These are phyloP conservation scores for Cyberlindnera samutprakarnensis DNA, from an alignment of 805 yeast genomes.

Conservation along the genomic window DNA sequence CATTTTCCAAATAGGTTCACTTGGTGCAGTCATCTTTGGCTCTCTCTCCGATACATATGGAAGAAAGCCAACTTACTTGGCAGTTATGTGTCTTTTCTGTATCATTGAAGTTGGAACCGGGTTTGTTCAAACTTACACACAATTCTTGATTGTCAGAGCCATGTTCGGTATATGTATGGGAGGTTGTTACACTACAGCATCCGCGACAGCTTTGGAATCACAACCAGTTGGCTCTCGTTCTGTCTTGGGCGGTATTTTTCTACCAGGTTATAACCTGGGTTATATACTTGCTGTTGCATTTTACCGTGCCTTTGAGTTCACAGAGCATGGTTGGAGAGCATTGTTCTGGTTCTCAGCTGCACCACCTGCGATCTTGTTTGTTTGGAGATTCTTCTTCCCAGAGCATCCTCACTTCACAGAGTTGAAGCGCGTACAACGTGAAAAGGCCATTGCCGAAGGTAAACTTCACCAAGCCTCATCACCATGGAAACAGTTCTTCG, in stretches of 20 bases:
- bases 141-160: constrained; percentile 56
- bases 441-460: constrained; percentile 22
- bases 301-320: constrained; percentile 49
- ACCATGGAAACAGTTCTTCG: constrained; percentile 15
- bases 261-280: constrained; percentile 57
- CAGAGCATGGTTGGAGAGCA: constrained; percentile 57
- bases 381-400: constrained; percentile 51
- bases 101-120: constrained; percentile 61
- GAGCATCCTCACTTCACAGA: constrained; percentile 49
- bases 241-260: constrained; percentile 51
- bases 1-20: too few relatives aligned
- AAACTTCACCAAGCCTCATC: constrained; percentile 14
- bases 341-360: constrained; percentile 72
- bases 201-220: constrained; percentile 62
- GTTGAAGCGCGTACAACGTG: constrained; percentile 20
- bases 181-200: constrained; percentile 58
- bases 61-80: constrained; percentile 59
- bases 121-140: constrained; percentile 48
- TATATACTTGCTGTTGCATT: constrained; percentile 59
- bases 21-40: constrained; percentile 64
- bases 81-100: constrained; percentile 43
- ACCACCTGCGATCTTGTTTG: constrained; percentile 49
- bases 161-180: constrained; percentile 68
- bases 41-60: constrained; percentile 53
- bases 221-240: constrained; percentile 55